Base-by-base conservation (phyloP, 805 yeast genomes). In the Saccharomycopsis sp. region DNA sequence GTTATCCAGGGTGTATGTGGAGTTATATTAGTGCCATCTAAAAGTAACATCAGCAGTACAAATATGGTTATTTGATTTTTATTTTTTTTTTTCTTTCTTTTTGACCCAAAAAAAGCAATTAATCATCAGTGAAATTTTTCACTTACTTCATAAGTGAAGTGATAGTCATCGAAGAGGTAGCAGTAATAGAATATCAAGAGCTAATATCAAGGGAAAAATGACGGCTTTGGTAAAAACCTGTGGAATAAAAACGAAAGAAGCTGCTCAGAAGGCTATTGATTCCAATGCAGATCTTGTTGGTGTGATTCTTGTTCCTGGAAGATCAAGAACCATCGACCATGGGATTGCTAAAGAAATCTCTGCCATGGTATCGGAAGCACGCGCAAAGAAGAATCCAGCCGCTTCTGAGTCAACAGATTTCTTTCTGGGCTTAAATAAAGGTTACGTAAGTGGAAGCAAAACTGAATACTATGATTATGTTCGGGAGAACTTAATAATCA, bases 281-380 rank as follows among this genome's bases (percentile, higher is more conserved):
- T 62, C 75, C 3, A 96, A 96, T 0, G 92, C 97, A 0, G 81
- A 87, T 63, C 69, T 89, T 47, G 66, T 93, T 1, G 99, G 99
- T 1, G 82, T 89, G 64, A 94, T 94, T 29, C 70, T 94, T 68
- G 98, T 91, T 1, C 98, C 97, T 0, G 80, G 80, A 22, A 74
- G 96, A 58, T 79, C 80, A 44, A 79, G 99, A 57, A 89, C 97
- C 0, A 79, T 90, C 1, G 74, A 75, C 25, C 66, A 68, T 0
- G 72, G 64, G 0, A 69, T 69, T 1, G 92, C 90, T 0, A 64
- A 61, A 51, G 66, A 69, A 23, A 82, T 87, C 7, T 73, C 82
- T 1, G 55, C 57, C 2, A 51, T 74, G 25, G 78, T 75, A 1
- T 22, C 19, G 8, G 52, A 22, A 61, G 62, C 63, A 63, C 54